Evolutionary conservation across 371 early-diverging fungal species (phyloP).

Genomic region (Mortierella sp.): DNA sequence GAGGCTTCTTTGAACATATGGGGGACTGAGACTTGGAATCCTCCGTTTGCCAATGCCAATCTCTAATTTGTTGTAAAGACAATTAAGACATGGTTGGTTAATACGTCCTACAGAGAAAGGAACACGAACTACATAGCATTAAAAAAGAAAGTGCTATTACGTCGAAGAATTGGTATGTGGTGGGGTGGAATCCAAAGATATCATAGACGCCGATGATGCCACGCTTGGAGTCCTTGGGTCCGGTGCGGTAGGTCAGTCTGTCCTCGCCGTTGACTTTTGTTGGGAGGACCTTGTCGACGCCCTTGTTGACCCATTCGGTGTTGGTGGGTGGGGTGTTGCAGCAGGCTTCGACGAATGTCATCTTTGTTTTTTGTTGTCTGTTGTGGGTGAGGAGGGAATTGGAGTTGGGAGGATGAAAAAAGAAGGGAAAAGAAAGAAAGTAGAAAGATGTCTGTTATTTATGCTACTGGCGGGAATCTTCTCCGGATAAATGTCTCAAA

Average conservation of each 20-base stretch:
- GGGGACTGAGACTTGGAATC: slow-evolving; percentile 46
- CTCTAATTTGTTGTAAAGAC: slow-evolving; percentile 18
- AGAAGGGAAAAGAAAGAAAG: neutral
- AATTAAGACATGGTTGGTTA: neutral
- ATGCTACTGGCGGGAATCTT: neutral
- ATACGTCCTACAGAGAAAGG: neutral
- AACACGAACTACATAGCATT: no score
- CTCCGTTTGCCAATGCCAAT: slow-evolving; percentile 45
- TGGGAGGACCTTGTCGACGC: slow-evolving; percentile 18
- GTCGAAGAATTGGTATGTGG: slow-evolving; percentile 48
- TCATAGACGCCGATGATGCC: slow-evolving; percentile 50
- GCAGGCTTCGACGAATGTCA: slow-evolving; percentile 44
- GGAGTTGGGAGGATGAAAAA: neutral
- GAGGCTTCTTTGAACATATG: slow-evolving; percentile 30
- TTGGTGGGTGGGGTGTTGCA: slow-evolving; percentile 50
- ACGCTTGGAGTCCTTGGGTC: slow-evolving; percentile 54
- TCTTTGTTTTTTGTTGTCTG: neutral
- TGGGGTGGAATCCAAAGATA: slow-evolving; percentile 42
- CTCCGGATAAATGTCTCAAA: neutral
- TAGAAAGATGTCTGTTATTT: neutral
- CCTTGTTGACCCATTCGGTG: slow-evolving; percentile 49
- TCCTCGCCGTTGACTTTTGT: slow-evolving; percentile 34
- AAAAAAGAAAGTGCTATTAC: slow-evolving; percentile 14
- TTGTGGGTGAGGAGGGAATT: neutral
- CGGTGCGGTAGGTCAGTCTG: slow-evolving; percentile 37